Conservation (phyloP, 805 yeast genomes). For the Isabelozyma gotoi region DNA sequence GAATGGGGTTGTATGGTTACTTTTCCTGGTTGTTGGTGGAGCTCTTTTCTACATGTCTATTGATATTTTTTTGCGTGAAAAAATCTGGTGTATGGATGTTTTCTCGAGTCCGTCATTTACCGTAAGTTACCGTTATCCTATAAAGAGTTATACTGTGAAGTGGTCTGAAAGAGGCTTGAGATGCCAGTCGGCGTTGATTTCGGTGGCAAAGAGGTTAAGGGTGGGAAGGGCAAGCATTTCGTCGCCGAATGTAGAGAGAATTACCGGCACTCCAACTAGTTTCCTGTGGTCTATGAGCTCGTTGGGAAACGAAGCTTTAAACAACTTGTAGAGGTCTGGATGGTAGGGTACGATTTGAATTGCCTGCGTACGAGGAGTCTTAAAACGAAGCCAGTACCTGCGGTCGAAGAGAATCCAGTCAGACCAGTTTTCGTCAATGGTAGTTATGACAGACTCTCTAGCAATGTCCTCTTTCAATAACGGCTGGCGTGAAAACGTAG, state of each 20-base stretch:
- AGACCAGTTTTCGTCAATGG: conserved; percentile 13
- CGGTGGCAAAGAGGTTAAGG: not conserved
- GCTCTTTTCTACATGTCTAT: not conserved
- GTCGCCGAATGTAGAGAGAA: not conserved
- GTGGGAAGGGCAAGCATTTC: not conserved
- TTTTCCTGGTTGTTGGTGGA: too few relatives aligned
- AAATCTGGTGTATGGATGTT: not conserved
- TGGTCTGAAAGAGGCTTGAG: too few relatives aligned
- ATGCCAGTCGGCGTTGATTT: not conserved
- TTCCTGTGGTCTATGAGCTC: not conserved
- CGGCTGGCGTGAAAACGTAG: conserved; percentile 23
- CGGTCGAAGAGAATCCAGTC: conserved; percentile 39
- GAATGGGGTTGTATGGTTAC: too few relatives aligned
- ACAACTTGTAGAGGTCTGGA: not conserved
- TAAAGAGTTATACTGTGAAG: too few relatives aligned
- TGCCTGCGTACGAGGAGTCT: not conserved
- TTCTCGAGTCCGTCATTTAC: not conserved
- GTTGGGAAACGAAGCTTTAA: not conserved
- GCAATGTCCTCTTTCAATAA: conserved; percentile 10
- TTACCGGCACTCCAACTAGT: not conserved
- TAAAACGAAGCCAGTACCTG: conserved; percentile 35
- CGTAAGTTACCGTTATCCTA: too few relatives aligned
- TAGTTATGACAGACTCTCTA: not conserved
- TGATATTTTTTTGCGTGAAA: not conserved
- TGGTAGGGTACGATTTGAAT: conserved; percentile 14